Conservation (phyloP, 768 basidiomycete species). For the Aureoboletus auriporus region DNA sequence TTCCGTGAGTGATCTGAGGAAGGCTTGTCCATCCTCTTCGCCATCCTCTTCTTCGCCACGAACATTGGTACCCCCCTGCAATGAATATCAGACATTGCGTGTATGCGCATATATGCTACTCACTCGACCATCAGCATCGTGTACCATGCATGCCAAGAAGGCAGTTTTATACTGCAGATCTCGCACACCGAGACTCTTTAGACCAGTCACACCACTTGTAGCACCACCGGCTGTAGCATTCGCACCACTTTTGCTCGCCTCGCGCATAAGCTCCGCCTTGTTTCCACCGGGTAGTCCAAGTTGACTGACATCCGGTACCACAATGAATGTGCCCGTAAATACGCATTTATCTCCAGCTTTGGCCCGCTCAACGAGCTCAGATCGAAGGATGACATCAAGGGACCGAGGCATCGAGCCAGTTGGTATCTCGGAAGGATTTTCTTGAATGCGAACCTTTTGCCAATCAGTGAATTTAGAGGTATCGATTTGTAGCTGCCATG, state of each 20-base stretch:
- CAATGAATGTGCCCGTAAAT: constrained; percentile 97
- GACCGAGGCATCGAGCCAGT: constrained; percentile 98
- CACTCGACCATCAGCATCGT: constrained; percentile 85
- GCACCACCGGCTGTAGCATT: constrained; percentile 59
- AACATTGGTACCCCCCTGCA: constrained; percentile 78
- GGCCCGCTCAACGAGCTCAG: constrained; percentile 95
- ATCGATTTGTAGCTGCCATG: constrained; percentile 95
- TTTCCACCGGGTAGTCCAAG: constrained; percentile 94
- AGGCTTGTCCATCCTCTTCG: constrained; percentile 76
- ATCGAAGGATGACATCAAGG: constrained; percentile 90
- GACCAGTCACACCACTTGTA: constrained; percentile 83
- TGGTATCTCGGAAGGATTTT: constrained; percentile 98
- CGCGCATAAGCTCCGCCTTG: constrained; percentile 83
- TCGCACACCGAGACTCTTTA: constrained; percentile 91
- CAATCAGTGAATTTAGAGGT: constrained; percentile 97
- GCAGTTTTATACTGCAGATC: constrained; percentile 99
- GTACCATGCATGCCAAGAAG: constrained; percentile 97
- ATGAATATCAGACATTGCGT: background rate
- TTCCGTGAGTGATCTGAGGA: constrained; percentile 84
- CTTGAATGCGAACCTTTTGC: constrained; percentile 99
- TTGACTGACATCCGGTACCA: constrained; percentile 97
- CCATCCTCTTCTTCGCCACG: constrained; percentile 84
- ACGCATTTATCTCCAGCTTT: constrained; percentile 99
- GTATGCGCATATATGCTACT: constrained; percentile 27
- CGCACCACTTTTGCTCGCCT: constrained; percentile 64